Evolutionary conservation across 1,284 basidiomycete genomes (phyloP), one percentile per base, ranked within the genome.

Genomic region (Garcileccinum viscosum): DNA sequence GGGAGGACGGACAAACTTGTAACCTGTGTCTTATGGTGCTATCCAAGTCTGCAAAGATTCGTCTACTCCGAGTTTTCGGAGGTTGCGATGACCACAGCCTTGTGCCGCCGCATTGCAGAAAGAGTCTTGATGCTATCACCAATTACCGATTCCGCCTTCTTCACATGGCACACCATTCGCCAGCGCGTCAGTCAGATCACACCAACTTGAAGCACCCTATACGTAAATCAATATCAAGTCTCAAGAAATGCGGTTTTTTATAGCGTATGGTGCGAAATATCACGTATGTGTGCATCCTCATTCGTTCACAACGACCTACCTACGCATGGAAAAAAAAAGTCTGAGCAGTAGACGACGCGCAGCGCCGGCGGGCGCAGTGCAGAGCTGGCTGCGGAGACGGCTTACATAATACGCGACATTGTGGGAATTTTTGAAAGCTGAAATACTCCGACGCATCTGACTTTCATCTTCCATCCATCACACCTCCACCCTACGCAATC

Each of bases 361-460:
- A 53, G 24, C 50, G 50, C 44, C 5, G 14, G n/a, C 50, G 50
- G n/a, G 27, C 27, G 50, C 50, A 30, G 27, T 19, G 27, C 24
- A 53, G n/a, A 14, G 47, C 24, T 50, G 32, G 22, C 58, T 59
- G 58, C 58, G 58, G 58, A 56, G 15, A 30, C 11, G 9, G 58
- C 58, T 59, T 59, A 59, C 58, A 35, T 59, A 59, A 59, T 56
- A 35, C 71, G 73, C 65, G 58, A 53, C 67, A 62, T 38, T 71
- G 71, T 73, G 73, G 63, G 44, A 65, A 73, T 67, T 67, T 73
- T 74, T 72, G 74, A 73, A 73, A 61, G 64, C 38, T 73, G 65
- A 75, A 75, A 73, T 73, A 73, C 73, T 73, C 72, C 72, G 74
- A 65, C 72, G 65, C 50, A 75, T 75, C 72, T 59, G 58, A 61